These are phyloP conservation scores for Kwoniella newhampshirensis DNA, from an alignment of 768 basidiomycete species.

Conservation along the genomic window DNA sequence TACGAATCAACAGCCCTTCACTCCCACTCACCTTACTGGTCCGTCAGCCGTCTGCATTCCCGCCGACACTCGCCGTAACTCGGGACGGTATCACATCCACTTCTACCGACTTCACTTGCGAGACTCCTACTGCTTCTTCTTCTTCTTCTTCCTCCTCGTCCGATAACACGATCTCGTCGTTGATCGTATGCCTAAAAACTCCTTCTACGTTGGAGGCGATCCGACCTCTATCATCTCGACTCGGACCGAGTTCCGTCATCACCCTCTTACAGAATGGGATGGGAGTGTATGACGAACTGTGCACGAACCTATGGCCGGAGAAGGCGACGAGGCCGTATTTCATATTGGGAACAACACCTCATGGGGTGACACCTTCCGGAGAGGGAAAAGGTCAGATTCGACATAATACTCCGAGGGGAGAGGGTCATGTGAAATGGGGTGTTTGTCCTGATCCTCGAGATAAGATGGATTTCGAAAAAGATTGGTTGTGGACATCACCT, in stretches of 20 bases:
- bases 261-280: constrained; percentile 94
- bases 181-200: constrained; percentile 82
- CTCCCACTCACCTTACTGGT: constrained; percentile 68
- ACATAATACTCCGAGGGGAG: constrained; percentile 6
- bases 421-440: constrained; percentile 71
- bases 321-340: constrained; percentile 75
- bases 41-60: constrained; percentile 42
- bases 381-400: constrained; percentile 20
- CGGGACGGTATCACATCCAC: constrained; percentile 4
- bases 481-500: constrained; percentile 26
- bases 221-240: constrained; percentile 62
- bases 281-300: constrained; percentile 80
- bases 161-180: constrained; percentile 79
- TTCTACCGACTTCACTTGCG: constrained; percentile 19
- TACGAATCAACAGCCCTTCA: constrained; percentile 59
- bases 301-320: constrained; percentile 69
- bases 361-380: constrained; percentile 63
- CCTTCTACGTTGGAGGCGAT: constrained; percentile 65
- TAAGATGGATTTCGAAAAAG: constrained; percentile 33
- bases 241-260: constrained; percentile 71
- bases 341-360: constrained; percentile 76
- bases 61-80: neutral
- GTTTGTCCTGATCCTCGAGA: constrained; percentile 61
- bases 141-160: constrained; percentile 9
- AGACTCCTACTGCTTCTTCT: neutral